These are phyloP conservation scores for Colletotrichum sp. DNA, from an alignment of 2,329 filamentous ascomycete genomes.

Conservation along the genomic window DNA sequence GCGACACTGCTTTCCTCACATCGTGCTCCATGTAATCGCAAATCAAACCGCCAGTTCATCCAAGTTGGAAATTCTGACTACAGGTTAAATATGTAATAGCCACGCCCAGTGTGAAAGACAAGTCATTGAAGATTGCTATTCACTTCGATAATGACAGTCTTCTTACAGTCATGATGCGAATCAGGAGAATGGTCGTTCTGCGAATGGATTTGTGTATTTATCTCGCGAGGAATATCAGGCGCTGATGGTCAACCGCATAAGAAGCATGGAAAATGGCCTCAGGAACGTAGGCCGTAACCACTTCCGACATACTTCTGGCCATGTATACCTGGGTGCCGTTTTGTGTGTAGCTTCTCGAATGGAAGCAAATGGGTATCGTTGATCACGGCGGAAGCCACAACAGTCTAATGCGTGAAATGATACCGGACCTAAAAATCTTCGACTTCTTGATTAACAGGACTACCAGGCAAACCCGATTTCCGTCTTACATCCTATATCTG, in stretches of 20 bases:
- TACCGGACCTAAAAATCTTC: no score
- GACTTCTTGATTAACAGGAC: no score
- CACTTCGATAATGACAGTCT: rapidly evolving
- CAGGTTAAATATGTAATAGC: neutral
- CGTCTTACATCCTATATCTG: neutral
- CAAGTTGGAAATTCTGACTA: rapidly evolving
- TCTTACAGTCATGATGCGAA: neutral
- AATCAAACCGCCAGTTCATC: rapidly evolving
- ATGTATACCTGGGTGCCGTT: no score
- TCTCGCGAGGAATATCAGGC: no score
- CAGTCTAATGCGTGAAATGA: no score
- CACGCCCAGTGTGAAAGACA: neutral
- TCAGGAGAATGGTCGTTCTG: neutral
- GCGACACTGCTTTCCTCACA: rapidly evolving
- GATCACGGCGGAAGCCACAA: no score
- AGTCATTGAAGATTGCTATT: neutral
- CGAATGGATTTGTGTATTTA: no score
- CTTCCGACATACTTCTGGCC: neutral
- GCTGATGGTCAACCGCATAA: neutral
- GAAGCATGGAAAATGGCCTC: rapidly evolving
- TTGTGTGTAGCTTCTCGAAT: no score
- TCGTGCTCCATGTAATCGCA: neutral
- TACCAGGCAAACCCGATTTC: no score
- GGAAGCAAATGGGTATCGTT: no score
- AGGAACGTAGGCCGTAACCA: rapidly evolving